Evolutionary conservation across 176 grass and related monocot species (phyloP).

Genomic region (Triticum turgidum): DNA sequence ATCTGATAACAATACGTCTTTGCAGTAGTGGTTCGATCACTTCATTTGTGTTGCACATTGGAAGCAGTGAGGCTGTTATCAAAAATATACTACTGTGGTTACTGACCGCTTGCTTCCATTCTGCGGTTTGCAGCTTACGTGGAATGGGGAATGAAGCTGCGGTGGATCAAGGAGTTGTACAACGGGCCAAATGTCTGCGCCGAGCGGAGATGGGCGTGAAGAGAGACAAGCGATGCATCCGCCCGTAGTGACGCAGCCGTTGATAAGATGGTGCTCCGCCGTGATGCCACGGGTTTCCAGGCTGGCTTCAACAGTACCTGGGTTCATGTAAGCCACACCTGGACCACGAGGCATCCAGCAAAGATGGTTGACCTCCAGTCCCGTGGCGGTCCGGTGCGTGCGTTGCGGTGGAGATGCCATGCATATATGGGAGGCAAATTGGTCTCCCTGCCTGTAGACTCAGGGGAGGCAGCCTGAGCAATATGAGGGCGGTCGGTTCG

Average conservation of each 20-base stretch:
- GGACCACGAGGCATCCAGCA: slow-evolving; percentile 46
- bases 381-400: background rate
- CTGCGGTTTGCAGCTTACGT: slow-evolving; percentile 77
- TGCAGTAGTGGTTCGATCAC: background rate
- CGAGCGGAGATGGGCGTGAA: slow-evolving; percentile 67
- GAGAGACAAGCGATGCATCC: background rate
- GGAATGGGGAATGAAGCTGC: slow-evolving; percentile 59
- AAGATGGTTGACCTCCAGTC: slow-evolving; percentile 25
- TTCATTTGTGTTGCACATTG: background rate
- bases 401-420: background rate
- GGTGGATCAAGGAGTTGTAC: slow-evolving; percentile 27
- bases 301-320: slow-evolving; percentile 54
- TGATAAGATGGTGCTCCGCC: slow-evolving; percentile 77
- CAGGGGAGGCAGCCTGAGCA: background rate
- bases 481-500: too few species aligned
- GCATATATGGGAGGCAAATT: background rate
- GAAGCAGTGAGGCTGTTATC: background rate
- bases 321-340: slow-evolving; percentile 42
- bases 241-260: slow-evolving; percentile 62
- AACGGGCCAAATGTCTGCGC: slow-evolving; percentile 58
- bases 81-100: background rate
- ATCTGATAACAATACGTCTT: slow-evolving; percentile 60
- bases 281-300: slow-evolving; percentile 70
- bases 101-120: background rate
- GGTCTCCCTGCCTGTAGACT: background rate